Conservation (phyloP, 2,329 filamentous ascomycete species). For the Hirsutella minnesotensis region DNA sequence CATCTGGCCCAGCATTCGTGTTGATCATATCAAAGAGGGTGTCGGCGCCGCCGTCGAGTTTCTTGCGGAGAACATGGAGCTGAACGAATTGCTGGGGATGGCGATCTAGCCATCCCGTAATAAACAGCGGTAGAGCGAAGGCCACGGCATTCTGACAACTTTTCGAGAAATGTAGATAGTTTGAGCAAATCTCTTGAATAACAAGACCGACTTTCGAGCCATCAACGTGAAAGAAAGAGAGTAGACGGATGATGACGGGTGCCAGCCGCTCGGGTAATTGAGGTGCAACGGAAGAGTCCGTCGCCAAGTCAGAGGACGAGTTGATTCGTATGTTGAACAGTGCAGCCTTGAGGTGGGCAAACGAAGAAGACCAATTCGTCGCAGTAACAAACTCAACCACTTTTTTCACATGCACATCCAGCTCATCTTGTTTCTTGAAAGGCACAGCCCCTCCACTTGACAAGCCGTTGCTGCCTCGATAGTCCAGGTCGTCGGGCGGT, state of each 20-base stretch:
- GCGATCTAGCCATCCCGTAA: conserved; percentile 54
- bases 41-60: conserved; percentile 54
- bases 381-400: conserved; percentile 54
- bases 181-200: conserved; percentile 55
- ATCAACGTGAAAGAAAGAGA: conserved; percentile 55
- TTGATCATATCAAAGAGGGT: conserved; percentile 59
- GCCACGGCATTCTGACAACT: conserved; percentile 52
- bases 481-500: background rate
- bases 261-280: conserved; percentile 39
- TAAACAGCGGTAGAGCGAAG: conserved; percentile 48
- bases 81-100: conserved; percentile 53
- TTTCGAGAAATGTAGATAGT: conserved; percentile 54
- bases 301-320: conserved; percentile 23
- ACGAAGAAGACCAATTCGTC: conserved; percentile 48
- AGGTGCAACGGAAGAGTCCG: conserved; percentile 21
- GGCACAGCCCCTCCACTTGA: background rate
- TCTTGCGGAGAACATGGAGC: conserved; percentile 46
- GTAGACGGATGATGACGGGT: conserved; percentile 43
- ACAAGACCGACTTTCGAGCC: conserved; percentile 46
- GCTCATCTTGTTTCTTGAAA: conserved; percentile 16
- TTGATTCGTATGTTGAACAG: conserved; percentile 38
- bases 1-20: conserved; percentile 49
- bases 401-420: conserved; percentile 42
- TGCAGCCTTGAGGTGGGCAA: conserved; percentile 44
- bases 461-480: background rate